Base-by-base conservation (phyloP, 208 protist species). In the Leishmania arabica region DNA sequence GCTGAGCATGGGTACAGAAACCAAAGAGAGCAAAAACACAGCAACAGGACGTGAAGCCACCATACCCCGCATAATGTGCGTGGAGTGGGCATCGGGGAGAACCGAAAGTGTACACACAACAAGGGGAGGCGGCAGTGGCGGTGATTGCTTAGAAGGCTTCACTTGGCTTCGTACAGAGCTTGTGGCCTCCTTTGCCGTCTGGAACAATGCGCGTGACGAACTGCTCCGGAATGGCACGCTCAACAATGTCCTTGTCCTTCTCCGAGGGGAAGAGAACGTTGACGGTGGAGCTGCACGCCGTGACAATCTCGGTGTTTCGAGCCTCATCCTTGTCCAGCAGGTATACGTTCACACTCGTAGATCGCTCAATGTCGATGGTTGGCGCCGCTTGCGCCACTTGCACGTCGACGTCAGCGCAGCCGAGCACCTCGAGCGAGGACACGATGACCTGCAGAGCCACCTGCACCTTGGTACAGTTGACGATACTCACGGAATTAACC, bases 211-310 rank as follows among this genome's bases (percentile, higher is more conserved):
- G 79, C 7, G 91, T 92, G 31, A 97, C 87, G 69, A 95, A 97
- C 86, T 97, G 93, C 85, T 95, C 91, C 7, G 93, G 91, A 34
- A 97, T 80, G 34, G 91, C 87, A 7, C 90, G 87, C 84, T 97
- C 93, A 19, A 95, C 80, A 47, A 95, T 84, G 62, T 94, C 88
- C 31, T 83, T 87, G 17, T 95, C 91, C 66, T 90, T 87, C 27
- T 86, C 81, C 0, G 88, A 87, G 5, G 90, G 86, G 54, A 95
- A 93, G 58, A 90, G 83, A 19, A 97, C 89, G 79, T 97, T 97
- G 21, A 97, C 89, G 19, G 93, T 84, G 1, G 87, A 89, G 87
- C 88, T 90, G 87, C 91, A 95, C 47, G 91, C 87, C 1, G 93
- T 95, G 31, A 97, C 90, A 1, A 97, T 85, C 73, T 95, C 90